These are phyloP conservation scores for Spizellomyces punctatus DNA, from an alignment of 192 early-diverging fungal species.

Conservation along the genomic window DNA sequence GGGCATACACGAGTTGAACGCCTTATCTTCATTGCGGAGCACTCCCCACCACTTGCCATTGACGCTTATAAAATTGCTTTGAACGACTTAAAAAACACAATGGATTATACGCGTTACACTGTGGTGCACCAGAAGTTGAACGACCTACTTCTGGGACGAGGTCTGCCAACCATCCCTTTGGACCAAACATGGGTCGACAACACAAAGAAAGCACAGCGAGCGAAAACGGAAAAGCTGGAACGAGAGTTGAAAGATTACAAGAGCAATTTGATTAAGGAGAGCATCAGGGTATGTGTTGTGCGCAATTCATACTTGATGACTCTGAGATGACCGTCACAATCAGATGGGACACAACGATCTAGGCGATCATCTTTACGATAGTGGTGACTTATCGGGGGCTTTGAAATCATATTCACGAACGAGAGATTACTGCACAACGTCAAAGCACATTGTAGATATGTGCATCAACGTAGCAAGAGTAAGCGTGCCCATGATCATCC, in stretches of 20 bases:
- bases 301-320: neutral
- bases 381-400: conserved; percentile 70
- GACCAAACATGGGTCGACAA: conserved; percentile 52
- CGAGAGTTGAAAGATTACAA: conserved; percentile 79
- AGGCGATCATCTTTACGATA: conserved; percentile 73
- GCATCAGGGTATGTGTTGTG: conserved; percentile 67
- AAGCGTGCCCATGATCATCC: neutral
- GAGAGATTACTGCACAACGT: conserved; percentile 76
- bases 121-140: conserved; percentile 58
- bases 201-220: conserved; percentile 51
- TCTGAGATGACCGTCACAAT: neutral
- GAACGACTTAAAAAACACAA: conserved; percentile 53
- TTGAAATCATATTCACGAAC: conserved; percentile 69
- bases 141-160: conserved; percentile 43
- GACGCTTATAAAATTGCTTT: conserved; percentile 72
- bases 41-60: conserved; percentile 65
- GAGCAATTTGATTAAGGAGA: conserved; percentile 79
- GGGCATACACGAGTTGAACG: conserved; percentile 71
- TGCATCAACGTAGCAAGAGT: conserved; percentile 81
- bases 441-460: conserved; percentile 79
- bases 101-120: conserved; percentile 55
- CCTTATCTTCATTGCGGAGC: conserved; percentile 73
- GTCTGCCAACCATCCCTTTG: conserved; percentile 38
- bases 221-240: conserved; percentile 66
- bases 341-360: conserved; percentile 82